Evolutionary conservation across 2,329 filamentous ascomycete species (phyloP), one percentile per base, ranked within the genome.

Genomic region (Talaromyces sp.): DNA sequence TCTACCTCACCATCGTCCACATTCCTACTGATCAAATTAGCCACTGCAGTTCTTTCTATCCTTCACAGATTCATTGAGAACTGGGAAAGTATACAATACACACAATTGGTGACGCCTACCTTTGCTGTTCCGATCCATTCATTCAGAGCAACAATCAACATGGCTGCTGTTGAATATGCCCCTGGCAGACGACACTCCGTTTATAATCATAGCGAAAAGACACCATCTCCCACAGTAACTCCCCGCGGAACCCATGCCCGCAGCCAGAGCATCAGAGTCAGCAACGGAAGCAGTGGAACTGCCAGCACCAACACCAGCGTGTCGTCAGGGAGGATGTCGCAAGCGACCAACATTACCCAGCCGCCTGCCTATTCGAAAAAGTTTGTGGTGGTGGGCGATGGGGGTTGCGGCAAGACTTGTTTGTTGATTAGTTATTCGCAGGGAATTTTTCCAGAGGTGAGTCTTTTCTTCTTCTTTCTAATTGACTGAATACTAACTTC

Each of bases 341-440:
- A 89, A 60, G 86, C 83, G 61, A 97, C 93, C 55, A 87, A 90
- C 73, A 84, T 93, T 75, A 97, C 93, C 52, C 91, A 96, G 71
- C 90, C 89, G 22, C 92, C 93, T 3, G 84, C 90, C 58, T 97
- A 94, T 78, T 97, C 93, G 65, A 99, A 99, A 82, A 99, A 99
- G 83, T 94, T 99, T 72, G 94, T 99, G 45, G 94, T 99, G 53
- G 94, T 99, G 46, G 94, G 94, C 62, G 94, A 99, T 75, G 94
- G 94, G 67, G 94, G 94, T 62, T 99, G 94, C 76, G 94, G 94
- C 68, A 99, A 99, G 85, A 99, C 94, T 8, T 99, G 94, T 80
- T 80, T 99, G 66, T 81, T 99, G 75, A 99, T 99, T 77, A 97
- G 92, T 78, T 99, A 97, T 80, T 96, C 91, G 70, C 92, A 97